Conservation (phyloP, 208 protist species). For the Leishmania guyanensis region DNA sequence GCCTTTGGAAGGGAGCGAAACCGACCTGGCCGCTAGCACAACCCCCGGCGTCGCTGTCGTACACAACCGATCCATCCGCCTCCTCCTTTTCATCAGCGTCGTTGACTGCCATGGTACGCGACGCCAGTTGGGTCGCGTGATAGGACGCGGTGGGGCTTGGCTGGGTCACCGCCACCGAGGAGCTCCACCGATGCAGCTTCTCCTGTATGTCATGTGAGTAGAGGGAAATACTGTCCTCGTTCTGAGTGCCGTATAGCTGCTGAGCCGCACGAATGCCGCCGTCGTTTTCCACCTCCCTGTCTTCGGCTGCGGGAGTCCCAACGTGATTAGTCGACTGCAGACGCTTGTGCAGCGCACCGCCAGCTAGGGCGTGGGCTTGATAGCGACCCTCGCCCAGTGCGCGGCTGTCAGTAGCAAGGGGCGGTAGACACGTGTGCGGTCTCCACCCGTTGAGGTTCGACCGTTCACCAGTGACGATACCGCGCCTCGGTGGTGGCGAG, state of each 20-base stretch:
- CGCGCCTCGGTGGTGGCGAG: slow-evolving; percentile 47
- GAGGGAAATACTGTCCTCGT: background rate
- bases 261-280: background rate
- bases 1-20: background rate
- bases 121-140: background rate
- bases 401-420: slow-evolving; percentile 53
- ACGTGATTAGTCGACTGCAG: background rate
- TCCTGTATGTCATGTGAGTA: background rate
- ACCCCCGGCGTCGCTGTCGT: background rate
- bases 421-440: slow-evolving; percentile 35
- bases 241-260: slow-evolving; percentile 7
- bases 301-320: background rate
- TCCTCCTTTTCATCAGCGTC: background rate
- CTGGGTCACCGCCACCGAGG: background rate
- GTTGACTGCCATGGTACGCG: background rate
- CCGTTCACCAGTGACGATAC: slow-evolving; percentile 46
- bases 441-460: slow-evolving; percentile 49
- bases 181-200: background rate
- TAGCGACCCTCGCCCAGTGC: slow-evolving; percentile 29
- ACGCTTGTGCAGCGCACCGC: background rate
- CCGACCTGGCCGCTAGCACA: background rate
- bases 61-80: background rate
- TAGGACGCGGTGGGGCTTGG: background rate
- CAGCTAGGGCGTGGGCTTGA: background rate
- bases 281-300: background rate